Conservation (phyloP, 345 rosid genomes). For the Gossypium mustelinum region DNA sequence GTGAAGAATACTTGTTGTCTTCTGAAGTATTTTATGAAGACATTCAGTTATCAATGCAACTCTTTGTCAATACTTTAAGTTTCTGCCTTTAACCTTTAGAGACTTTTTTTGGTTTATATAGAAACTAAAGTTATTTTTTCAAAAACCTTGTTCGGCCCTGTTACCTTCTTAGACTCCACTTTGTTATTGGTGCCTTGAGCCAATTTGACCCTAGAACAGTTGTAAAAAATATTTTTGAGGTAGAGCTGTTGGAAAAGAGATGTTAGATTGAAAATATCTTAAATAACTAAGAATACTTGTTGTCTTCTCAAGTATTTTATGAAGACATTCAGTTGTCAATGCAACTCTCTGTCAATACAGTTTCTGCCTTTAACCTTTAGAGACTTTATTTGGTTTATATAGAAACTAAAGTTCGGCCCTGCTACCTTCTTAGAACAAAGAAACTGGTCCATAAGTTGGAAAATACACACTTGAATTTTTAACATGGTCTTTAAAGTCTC, state of each 20-base stretch:
- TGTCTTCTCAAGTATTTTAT: background rate
- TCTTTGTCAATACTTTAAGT: background rate
- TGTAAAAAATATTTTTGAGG: background rate
- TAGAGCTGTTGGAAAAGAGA: conserved; percentile 11
- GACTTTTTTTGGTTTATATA: background rate
- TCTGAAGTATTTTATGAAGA: background rate
- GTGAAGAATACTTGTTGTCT: background rate
- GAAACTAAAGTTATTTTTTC: background rate
- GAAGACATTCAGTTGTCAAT: background rate
- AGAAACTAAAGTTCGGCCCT: background rate
- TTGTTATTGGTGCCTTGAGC: background rate
- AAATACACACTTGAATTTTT: background rate
- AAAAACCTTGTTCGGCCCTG: background rate
- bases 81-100: background rate
- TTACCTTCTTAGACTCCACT: background rate
- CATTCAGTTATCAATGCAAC: background rate
- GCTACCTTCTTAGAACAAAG: background rate
- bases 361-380: background rate
- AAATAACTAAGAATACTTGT: background rate
- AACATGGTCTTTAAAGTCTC: background rate
- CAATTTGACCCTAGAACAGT: background rate
- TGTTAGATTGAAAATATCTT: background rate
- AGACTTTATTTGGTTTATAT: background rate
- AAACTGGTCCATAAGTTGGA: background rate
- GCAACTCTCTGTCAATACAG: background rate